These are phyloP conservation scores for Neurospora sp. DNA, from an alignment of 495 filamentous ascomycete genomes.

Conservation along the genomic window DNA sequence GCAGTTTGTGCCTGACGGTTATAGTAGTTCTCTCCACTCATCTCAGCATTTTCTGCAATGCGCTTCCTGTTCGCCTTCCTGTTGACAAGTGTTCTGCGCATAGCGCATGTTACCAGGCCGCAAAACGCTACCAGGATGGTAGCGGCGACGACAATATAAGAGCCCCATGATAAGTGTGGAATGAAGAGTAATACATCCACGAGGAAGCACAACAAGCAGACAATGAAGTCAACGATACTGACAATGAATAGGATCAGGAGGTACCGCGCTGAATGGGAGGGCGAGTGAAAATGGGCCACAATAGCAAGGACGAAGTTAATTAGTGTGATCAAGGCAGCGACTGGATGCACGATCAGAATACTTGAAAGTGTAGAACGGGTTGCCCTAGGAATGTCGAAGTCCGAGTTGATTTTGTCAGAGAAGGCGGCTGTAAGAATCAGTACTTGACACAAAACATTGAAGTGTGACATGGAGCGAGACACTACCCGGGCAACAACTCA, in stretches of 20 bases:
- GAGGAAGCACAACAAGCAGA: slow-evolving; percentile 79
- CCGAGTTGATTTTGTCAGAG: slow-evolving; percentile 5
- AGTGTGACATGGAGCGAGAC: neutral
- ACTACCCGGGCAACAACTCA: slow-evolving; percentile 37
- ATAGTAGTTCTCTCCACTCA: slow-evolving; percentile 90
- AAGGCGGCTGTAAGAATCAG: slow-evolving; percentile 1
- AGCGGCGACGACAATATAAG: slow-evolving; percentile 87
- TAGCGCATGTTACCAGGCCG: slow-evolving; percentile 87
- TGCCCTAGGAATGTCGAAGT: slow-evolving; percentile 64
- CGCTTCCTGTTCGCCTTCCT: slow-evolving; percentile 85
- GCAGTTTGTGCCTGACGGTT: slow-evolving; percentile 52
- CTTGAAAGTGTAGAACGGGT: slow-evolving; percentile 80
- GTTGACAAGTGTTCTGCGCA: slow-evolving; percentile 87
- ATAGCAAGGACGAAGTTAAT: slow-evolving; percentile 72
- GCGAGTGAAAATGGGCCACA: slow-evolving; percentile 77
- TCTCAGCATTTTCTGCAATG: slow-evolving; percentile 86
- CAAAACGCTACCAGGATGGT: slow-evolving; percentile 78
- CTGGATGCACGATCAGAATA: slow-evolving; percentile 85
- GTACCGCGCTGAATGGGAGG: slow-evolving; percentile 88
- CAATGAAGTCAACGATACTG: slow-evolving; percentile 72
- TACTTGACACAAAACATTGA: neutral
- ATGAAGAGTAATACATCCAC: slow-evolving; percentile 95
- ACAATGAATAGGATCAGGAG: slow-evolving; percentile 77
- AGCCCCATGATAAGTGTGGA: slow-evolving; percentile 87
- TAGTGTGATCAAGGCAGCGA: slow-evolving; percentile 79